Conservation (phyloP, 345 rosid genomes). For the Erucastrum elatum region DNA sequence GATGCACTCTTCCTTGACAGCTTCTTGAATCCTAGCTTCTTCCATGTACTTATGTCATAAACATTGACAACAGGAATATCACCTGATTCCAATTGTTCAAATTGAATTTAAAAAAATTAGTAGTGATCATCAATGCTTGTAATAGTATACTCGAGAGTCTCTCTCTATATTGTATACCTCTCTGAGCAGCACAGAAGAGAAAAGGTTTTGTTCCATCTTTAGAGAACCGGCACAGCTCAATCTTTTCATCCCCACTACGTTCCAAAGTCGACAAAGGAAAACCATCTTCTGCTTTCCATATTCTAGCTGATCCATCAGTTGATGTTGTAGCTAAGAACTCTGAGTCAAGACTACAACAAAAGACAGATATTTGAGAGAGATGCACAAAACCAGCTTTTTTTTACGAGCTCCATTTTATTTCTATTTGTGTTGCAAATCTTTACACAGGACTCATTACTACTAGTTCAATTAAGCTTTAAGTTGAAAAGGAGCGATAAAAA, state of each 20-base stretch:
- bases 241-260: conserved; percentile 75
- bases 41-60: conserved; percentile 90
- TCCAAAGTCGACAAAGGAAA: conserved; percentile 66
- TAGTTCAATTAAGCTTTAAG: neutral
- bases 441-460: neutral
- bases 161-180: conserved; percentile 44
- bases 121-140: too few species aligned
- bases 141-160: neutral
- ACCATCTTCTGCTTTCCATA: conserved; percentile 93
- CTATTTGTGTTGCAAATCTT: conserved; percentile 1
- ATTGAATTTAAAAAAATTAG: too few species aligned
- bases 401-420: neutral
- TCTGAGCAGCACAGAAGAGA: conserved; percentile 77
- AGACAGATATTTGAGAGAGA: conserved; percentile 19
- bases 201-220: conserved; percentile 95
- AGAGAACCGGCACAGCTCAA: conserved; percentile 83
- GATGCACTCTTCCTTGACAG: conserved; percentile 80
- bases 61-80: conserved; percentile 68
- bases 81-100: conserved; percentile 50
- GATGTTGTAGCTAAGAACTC: conserved; percentile 90
- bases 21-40: conserved; percentile 84
- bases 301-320: conserved; percentile 86
- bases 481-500: neutral
- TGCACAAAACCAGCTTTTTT: conserved; percentile 1
- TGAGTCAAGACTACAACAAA: conserved; percentile 70